A percentile compares a stretch with the other conserved stretches of the same genome.
Conservation (phyloP, 148 eudicot genomes). For the Spergularia bocconei region DNA sequence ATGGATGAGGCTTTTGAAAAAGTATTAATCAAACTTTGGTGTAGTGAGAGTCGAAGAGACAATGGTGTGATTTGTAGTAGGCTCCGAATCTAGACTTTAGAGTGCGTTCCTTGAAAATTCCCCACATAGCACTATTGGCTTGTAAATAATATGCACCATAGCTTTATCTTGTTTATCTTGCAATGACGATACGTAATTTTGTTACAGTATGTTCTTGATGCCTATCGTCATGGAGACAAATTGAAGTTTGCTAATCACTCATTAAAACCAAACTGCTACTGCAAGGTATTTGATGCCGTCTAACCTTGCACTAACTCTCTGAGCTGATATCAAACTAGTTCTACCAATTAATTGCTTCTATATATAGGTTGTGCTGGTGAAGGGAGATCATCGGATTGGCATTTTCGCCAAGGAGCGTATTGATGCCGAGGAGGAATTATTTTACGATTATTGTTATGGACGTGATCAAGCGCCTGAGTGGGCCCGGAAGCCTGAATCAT, state of each 20-base stretch:
- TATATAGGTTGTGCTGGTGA: constrained; percentile 74
- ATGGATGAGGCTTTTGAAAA: too few species aligned
- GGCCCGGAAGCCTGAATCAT: constrained; percentile 69
- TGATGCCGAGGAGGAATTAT: constrained; percentile 74
- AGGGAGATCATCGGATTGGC: constrained; percentile 95
- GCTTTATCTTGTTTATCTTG: not conserved
- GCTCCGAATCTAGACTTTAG: too few species aligned
- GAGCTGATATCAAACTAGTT: not conserved
- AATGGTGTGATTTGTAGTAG: too few species aligned
- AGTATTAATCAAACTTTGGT: too few species aligned
- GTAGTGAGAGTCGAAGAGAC: too few species aligned
- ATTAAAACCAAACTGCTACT: constrained; percentile 84
- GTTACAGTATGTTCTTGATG: constrained; percentile 92
- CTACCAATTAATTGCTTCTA: not conserved
- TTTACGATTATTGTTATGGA: constrained; percentile 86
- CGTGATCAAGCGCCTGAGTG: constrained; percentile 77
- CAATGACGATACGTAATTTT: constrained; percentile 2
- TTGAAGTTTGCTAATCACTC: constrained; percentile 96
- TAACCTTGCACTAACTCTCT: not conserved
- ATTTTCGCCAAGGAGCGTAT: constrained; percentile 84
- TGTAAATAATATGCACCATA: not conserved
- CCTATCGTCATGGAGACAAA: constrained; percentile 90
- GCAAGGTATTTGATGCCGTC: constrained; percentile 48
- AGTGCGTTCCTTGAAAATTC: too few species aligned
- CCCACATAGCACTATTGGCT: not conserved